phyloP scores from a whole-genome alignment of 805 yeast species.

The Ogataea wickerhamii region DNA sequence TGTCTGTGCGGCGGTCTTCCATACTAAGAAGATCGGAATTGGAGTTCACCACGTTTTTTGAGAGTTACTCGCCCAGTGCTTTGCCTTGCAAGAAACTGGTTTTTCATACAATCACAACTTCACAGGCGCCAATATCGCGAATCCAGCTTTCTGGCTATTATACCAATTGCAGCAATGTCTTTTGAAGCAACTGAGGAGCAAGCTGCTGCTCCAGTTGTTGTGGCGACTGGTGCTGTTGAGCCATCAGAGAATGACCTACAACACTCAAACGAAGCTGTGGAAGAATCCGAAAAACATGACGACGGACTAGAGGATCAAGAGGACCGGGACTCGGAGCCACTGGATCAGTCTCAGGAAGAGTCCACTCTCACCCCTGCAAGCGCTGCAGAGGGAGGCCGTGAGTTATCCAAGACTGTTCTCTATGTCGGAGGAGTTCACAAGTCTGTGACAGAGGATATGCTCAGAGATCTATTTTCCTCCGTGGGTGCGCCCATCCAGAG shows the following conservation, averaged over 20 bases:
- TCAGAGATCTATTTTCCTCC: constrained; percentile 56
- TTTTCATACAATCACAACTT: too few relatives aligned
- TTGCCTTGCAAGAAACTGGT: too few relatives aligned
- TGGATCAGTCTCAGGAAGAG: constrained; percentile 5
- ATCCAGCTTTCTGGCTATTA: too few relatives aligned
- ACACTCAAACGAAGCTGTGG: constrained; percentile 16
- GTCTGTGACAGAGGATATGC: constrained; percentile 57
- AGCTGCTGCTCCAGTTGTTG: neutral
- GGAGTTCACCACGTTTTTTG: too few relatives aligned
- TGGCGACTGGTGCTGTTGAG: neutral
- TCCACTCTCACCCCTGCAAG: constrained; percentile 46
- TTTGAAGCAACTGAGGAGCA: neutral
- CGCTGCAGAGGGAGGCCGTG: constrained; percentile 79
- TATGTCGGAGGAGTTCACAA: constrained; percentile 75
- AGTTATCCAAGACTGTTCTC: constrained; percentile 64
- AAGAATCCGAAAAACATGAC: neutral
- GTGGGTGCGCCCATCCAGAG: constrained; percentile 55
- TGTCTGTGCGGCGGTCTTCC: neutral
- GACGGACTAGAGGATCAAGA: neutral
- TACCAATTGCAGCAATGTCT: neutral
- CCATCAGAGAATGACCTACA: constrained; percentile 29
- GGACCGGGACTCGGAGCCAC: neutral
- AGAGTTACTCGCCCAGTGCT: too few relatives aligned
- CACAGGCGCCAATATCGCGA: too few relatives aligned
- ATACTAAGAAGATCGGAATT: too few relatives aligned